These are phyloP conservation scores for Populus trichocarpa DNA, from an alignment of 441 rosid species.

Conservation along the genomic window DNA sequence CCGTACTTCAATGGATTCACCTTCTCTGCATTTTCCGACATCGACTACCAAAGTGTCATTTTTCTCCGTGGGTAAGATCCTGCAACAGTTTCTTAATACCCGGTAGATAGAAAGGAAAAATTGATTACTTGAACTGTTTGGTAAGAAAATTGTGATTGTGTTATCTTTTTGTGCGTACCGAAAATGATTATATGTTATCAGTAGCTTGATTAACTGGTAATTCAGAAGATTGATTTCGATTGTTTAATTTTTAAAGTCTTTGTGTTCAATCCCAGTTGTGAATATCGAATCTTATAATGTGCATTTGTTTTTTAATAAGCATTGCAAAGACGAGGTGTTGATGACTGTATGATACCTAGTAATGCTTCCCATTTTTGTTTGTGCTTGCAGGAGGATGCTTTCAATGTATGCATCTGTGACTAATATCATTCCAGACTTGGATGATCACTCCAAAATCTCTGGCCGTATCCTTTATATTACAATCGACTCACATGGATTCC, in stretches of 20 bases:
- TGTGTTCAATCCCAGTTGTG: background rate
- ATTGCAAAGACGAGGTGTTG: background rate
- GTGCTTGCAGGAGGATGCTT: conserved; percentile 73
- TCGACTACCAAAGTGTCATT: no score
- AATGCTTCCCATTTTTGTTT: conserved; percentile 5
- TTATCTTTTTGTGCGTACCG: no score
- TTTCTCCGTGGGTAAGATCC: no score
- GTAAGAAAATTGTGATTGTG: no score
- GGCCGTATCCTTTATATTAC: conserved; percentile 71
- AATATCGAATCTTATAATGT: background rate
- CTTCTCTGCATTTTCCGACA: no score
- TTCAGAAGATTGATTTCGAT: background rate
- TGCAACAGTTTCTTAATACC: no score
- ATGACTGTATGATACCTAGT: background rate
- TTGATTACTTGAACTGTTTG: no score
- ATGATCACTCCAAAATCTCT: conserved; percentile 52
- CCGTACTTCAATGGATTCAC: no score
- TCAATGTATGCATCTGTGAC: conserved; percentile 91
- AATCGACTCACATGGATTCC: background rate
- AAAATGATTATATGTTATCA: no score
- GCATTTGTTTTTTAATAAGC: background rate
- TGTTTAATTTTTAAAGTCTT: background rate
- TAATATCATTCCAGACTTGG: conserved; percentile 64
- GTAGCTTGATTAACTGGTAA: background rate
- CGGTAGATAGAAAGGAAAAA: no score